phyloP scores from a whole-genome alignment of 768 basidiomycete genomes.

The Pleurotus cornucopiae region DNA sequence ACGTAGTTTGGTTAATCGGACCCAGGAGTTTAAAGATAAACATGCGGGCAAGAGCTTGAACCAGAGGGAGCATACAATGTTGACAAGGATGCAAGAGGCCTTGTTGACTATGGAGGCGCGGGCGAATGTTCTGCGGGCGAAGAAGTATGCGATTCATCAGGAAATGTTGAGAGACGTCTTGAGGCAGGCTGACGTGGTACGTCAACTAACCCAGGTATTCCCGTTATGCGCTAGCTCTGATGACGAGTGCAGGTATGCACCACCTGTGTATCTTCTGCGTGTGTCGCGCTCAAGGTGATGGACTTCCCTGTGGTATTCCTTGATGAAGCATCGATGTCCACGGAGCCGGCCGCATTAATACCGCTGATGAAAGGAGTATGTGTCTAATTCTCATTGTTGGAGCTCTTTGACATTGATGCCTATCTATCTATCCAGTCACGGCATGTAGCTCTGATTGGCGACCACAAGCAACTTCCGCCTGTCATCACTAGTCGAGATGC shows the following conservation, averaged over 20 bases:
- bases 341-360: constrained; percentile 87
- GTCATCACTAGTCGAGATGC: constrained; percentile 80
- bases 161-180: constrained; percentile 63
- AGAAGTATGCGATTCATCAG: constrained; percentile 52
- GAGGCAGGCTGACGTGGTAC: constrained; percentile 67
- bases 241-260: constrained; percentile 65
- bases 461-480: constrained; percentile 94
- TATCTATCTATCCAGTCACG: constrained; percentile 44
- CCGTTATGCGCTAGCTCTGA: not conserved
- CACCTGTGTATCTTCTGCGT: constrained; percentile 80
- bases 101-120: constrained; percentile 24
- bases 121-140: constrained; percentile 28
- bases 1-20: constrained; percentile 12
- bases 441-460: constrained; percentile 89
- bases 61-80: constrained; percentile 15
- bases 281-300: constrained; percentile 55
- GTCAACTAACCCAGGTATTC: constrained; percentile 19
- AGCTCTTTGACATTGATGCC: too few relatives aligned
- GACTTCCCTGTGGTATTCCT: constrained; percentile 94
- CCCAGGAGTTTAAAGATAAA: constrained; percentile 13
- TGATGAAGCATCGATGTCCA: constrained; percentile 96
- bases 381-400: constrained; percentile 13
- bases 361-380: constrained; percentile 92
- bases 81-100: constrained; percentile 27
- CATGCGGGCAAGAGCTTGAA: constrained; percentile 16